Evolutionary conservation across 768 basidiomycete species (phyloP), one percentile per base, ranked within the genome.

Genomic region (Cytidiella melzeri): DNA sequence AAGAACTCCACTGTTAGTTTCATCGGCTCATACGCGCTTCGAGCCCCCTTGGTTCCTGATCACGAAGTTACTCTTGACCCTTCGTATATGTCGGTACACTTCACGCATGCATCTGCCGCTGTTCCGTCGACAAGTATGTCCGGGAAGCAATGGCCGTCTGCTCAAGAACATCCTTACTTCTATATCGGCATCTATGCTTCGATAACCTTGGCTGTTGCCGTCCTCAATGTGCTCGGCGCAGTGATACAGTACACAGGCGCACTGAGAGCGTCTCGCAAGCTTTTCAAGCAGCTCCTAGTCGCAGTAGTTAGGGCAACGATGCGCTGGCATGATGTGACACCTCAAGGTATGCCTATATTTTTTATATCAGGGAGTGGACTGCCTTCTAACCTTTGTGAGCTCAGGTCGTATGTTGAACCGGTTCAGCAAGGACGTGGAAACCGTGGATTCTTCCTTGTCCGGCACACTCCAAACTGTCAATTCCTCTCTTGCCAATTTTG

Each of bases 381-480:
- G n/a, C n/a, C 28, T 48, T 40, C 30, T 47, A 28, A 50, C 45
- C 11, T 7, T 7, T 23, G 5, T 1, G 20, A 5, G 46, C 27
- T 49, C 60, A 80, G 87, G 89, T 34, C 84, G 88, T 2, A 84
- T 93, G 76, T 72, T 93, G 56, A 93, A 92, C 65, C 79, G 91
- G 4, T 92, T 93, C 60, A 84, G 81, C 58, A 85, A 83, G 70
- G 91, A 95, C 59, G 76, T 94, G 28, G 91, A 92, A 64, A 92
- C 87, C 0, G 86, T 95, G 18, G 93, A 95, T 61, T 73, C 74
- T 0, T 83, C 81, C 3, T 68, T 91, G 26, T 80, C 84, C 0
- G 64, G 75, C 10, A 81, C 85, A 1, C 68, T 92, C 23, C 81
- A 88, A 56, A 75, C 80, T 1, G 87, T 94, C 42, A 89, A 91